Evolutionary conservation across 192 early-diverging fungal genomes (phyloP).

Genomic region (Linnemannia schmuckeri): DNA sequence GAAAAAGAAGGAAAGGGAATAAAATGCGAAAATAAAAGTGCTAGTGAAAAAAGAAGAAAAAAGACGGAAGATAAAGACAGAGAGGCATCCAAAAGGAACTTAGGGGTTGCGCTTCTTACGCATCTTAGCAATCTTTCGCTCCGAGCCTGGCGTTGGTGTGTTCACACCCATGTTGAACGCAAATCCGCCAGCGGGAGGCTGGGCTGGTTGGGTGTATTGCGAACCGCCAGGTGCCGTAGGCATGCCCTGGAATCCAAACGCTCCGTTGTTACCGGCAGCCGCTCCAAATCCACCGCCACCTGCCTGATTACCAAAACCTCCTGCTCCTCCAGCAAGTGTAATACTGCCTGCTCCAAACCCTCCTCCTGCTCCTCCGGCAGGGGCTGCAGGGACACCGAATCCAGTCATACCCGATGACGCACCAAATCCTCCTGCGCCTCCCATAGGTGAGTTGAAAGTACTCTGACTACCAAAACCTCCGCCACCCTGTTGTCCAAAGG

Average conservation of each 20-base stretch:
- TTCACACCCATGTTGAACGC: slow-evolving; percentile 34
- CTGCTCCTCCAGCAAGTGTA: not conserved
- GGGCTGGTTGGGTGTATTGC: slow-evolving; percentile 18
- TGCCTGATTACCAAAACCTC: slow-evolving; percentile 20
- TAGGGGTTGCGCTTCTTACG: slow-evolving; percentile 23
- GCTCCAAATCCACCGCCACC: not conserved
- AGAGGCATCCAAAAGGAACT: not conserved
- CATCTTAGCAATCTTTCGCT: slow-evolving; percentile 42
- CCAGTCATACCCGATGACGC: not conserved
- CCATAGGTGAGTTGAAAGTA: not conserved
- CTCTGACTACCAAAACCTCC: slow-evolving; percentile 16
- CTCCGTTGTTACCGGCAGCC: not conserved
- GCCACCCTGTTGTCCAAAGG: slow-evolving; percentile 15
- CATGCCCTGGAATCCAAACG: slow-evolving; percentile 29
- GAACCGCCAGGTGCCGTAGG: slow-evolving; percentile 29
- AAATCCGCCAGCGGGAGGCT: slow-evolving; percentile 18
- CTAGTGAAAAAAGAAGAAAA: not conserved
- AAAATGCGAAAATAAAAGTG: not conserved
- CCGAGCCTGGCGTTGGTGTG: not conserved
- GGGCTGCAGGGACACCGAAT: not conserved
- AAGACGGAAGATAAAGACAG: not conserved
- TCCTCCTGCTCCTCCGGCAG: not conserved
- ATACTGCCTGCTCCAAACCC: slow-evolving; percentile 3
- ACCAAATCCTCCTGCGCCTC: slow-evolving; percentile 4
- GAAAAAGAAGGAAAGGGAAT: not conserved